Conservation (phyloP, 768 basidiomycete genomes). For the Thelephora aurantiotincta region DNA sequence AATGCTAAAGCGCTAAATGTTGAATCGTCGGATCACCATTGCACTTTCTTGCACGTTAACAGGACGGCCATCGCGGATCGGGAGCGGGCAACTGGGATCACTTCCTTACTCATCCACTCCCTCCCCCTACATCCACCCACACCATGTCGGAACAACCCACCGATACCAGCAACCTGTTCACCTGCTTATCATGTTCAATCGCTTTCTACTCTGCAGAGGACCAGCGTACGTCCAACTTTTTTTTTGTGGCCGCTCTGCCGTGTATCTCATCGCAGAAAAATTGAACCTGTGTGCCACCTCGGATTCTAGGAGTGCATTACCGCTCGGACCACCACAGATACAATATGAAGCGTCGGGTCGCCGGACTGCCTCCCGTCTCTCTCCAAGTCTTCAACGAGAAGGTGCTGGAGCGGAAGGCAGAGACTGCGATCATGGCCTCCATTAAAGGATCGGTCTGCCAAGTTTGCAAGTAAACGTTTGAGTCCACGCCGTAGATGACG, state of each 20-base stretch:
- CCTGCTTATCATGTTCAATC: conserved; percentile 85
- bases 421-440: conserved; percentile 58
- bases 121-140: too few relatives aligned
- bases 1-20: too few relatives aligned
- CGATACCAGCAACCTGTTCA: conserved; percentile 35
- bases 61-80: too few relatives aligned
- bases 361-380: conserved; percentile 76
- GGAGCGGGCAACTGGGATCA: too few relatives aligned
- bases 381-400: conserved; percentile 74
- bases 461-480: conserved; percentile 60
- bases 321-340: conserved; percentile 92
- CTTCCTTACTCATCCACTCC: too few relatives aligned
- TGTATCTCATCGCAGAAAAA: neutral
- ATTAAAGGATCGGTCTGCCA: conserved; percentile 51
- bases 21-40: too few relatives aligned
- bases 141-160: conserved; percentile 6
- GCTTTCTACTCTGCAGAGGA: conserved; percentile 73
- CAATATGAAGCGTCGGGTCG: conserved; percentile 95
- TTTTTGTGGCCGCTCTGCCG: neutral
- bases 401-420: conserved; percentile 61
- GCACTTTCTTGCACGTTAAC: too few relatives aligned
- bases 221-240: conserved; percentile 46
- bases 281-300: neutral
- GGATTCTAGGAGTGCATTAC: conserved; percentile 61
- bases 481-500: neutral